A percentile compares a stretch with the other conserved stretches of the same genome.
These are phyloP conservation scores for Kokia cookei DNA, from an alignment of 441 rosid genomes.

Conservation along the genomic window DNA sequence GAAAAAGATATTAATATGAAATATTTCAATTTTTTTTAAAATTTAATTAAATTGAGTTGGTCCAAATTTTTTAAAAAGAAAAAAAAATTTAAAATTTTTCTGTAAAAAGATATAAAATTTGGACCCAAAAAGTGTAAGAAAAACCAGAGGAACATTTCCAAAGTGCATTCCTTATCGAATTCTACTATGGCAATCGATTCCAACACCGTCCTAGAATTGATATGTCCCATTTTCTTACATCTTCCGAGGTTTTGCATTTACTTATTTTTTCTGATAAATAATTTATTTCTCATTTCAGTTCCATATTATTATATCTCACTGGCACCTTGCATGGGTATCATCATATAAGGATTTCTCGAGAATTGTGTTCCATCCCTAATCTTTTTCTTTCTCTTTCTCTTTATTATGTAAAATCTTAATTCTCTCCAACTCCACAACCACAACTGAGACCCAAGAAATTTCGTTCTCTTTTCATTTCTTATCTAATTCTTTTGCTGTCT, in stretches of 20 bases:
- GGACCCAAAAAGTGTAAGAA: background rate
- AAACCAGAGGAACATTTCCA: background rate
- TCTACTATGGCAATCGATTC: background rate
- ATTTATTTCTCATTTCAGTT: slow-evolving; percentile 4
- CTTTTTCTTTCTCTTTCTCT: slow-evolving; percentile 12
- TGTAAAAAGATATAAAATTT: background rate
- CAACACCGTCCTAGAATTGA: background rate
- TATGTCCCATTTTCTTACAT: background rate
- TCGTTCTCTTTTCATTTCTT: slow-evolving; percentile 6
- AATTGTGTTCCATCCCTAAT: slow-evolving; percentile 35
- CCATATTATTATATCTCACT: slow-evolving; percentile 21
- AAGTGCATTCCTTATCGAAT: background rate
- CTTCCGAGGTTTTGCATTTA: background rate
- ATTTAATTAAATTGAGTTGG: too few species aligned
- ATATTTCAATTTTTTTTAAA: background rate
- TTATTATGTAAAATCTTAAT: slow-evolving; percentile 15
- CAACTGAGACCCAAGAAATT: background rate
- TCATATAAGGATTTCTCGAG: slow-evolving; percentile 61
- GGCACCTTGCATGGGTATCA: slow-evolving; percentile 67
- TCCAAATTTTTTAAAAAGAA: too few species aligned
- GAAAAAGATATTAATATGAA: background rate
- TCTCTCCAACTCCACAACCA: slow-evolving; percentile 8
- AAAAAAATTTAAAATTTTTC: too few species aligned
- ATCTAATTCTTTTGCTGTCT: background rate
- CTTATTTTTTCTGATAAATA: background rate